phyloP scores from a whole-genome alignment of 23 red algal species.

The Pyropia yezoensis region DNA sequence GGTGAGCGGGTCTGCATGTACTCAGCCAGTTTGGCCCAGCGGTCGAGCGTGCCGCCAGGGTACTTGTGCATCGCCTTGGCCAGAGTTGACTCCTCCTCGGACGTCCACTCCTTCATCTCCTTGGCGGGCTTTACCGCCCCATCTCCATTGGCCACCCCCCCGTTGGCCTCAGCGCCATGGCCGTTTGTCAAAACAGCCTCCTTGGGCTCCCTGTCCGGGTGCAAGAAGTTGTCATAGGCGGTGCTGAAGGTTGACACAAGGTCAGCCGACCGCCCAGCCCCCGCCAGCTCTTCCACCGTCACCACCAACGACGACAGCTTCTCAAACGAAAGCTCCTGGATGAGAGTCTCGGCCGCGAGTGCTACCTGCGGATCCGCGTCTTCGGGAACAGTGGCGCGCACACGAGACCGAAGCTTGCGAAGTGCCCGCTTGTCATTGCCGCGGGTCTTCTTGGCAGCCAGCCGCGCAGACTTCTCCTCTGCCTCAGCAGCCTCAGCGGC shows the following conservation, averaged over 20 bases:
- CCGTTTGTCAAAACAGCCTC: neutral
- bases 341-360: too few relatives aligned
- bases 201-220: neutral
- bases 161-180: neutral
- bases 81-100: constrained; percentile 47
- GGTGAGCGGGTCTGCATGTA: constrained; percentile 31
- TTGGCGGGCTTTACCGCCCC: neutral
- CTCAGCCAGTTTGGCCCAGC: constrained; percentile 48
- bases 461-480: constrained; percentile 34
- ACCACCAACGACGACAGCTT: too few relatives aligned
- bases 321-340: too few relatives aligned
- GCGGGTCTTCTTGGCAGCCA: constrained; percentile 30
- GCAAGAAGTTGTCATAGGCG: neutral
- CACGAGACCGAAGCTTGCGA: constrained; percentile 32
- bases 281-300: too few relatives aligned
- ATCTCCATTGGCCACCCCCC: neutral
- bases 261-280: neutral
- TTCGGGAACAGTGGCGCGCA: constrained; percentile 9
- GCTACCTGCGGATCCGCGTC: too few relatives aligned
- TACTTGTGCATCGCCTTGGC: constrained; percentile 65
- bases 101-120: constrained; percentile 23
- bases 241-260: constrained; percentile 1
- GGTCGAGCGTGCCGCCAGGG: constrained; percentile 53
- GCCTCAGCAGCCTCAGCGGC: constrained; percentile 22
- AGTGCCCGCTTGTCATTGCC: constrained; percentile 27